Conservation (phyloP, 1,284 basidiomycete species). For the Ceratobasidium theobromae region DNA sequence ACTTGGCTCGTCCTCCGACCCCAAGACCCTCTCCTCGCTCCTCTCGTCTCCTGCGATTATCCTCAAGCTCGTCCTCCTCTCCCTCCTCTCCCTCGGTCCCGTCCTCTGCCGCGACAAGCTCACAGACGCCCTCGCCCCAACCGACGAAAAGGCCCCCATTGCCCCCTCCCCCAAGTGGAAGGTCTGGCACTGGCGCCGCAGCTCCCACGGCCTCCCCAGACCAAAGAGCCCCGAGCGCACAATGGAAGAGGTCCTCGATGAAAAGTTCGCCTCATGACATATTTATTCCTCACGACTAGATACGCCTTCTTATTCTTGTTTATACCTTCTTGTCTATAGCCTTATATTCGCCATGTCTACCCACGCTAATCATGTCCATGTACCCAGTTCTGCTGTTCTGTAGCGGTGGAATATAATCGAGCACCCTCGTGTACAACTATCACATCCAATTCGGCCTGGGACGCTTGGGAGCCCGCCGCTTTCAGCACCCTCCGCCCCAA, state of each 20-base stretch:
- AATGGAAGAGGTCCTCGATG: conserved; percentile 16
- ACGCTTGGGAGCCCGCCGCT: too few species aligned
- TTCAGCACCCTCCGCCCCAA: too few species aligned
- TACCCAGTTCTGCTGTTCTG: not conserved
- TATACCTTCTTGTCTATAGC: not conserved
- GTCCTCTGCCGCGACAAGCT: conserved; percentile 68
- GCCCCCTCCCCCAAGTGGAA: conserved; percentile 14
- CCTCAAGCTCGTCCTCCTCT: conserved; percentile 68
- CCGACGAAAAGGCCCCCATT: conserved; percentile 1
- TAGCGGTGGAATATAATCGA: not conserved
- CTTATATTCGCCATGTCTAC: not conserved
- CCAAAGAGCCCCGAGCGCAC: conserved; percentile 11
- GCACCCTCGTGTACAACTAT: too few species aligned
- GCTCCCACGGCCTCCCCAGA: not conserved
- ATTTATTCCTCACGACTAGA: too few species aligned
- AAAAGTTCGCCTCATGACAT: not conserved
- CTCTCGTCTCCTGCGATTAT: conserved; percentile 70
- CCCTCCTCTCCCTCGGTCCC: conserved; percentile 73
- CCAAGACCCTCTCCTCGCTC: conserved; percentile 69
- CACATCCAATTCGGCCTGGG: too few species aligned
- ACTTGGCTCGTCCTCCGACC: conserved; percentile 59
- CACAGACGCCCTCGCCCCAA: conserved; percentile 50
- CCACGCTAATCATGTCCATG: not conserved
- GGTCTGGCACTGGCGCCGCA: conserved; percentile 4
- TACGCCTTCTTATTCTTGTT: not conserved